Evolutionary conservation across 73 alveolate genomes (phyloP), one percentile per base, ranked within the genome.

Genomic region (Paramecium bursaria): DNA sequence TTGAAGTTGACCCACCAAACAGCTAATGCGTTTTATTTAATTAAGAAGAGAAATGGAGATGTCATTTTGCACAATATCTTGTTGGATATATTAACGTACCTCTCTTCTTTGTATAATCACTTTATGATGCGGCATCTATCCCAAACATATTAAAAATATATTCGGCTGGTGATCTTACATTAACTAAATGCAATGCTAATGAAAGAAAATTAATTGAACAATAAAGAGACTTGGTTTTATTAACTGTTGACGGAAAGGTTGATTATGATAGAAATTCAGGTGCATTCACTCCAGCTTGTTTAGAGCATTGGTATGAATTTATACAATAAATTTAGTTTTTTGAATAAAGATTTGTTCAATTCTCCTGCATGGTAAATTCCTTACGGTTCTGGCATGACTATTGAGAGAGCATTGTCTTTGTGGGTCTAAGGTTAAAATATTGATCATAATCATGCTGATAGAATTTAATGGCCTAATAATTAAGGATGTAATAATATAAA

Each of bases 51-150:
- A 67, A 35, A 14, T 79, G 76, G 85, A 79, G 54, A 79, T 79
- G 89, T 33, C 57, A 53, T 48, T 79, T 79, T 19, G 76, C 89
- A 9, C 48, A 53, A 23, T 79, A 79, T 50, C 44, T 79, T 4
- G 48, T 79, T 0, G 0, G 54, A 7, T 53, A 30, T 30, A 79
- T 79, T 29, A 54, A 52, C 39, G 74, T 79, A 1, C 89, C 89
- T 53, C 15, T 79, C 5, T 79, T 79, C 48, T 54, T 79, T 55
- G 46, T 79, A 14, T 29, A 73, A 48, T 79, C 89, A 14, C 26
- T 52, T 2, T 79, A 79, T 79, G 89, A 79, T 53, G 35, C 82
- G 21, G 57, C 82, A 0, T 67, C 60, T 4, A 67, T 67, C 10
- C 82, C 82, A 14, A 67, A 67, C 44, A 35, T 67, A 4, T 42